Base-by-base conservation (phyloP, 139 green algal genomes). In the Tetratostichococcus sp. region DNA sequence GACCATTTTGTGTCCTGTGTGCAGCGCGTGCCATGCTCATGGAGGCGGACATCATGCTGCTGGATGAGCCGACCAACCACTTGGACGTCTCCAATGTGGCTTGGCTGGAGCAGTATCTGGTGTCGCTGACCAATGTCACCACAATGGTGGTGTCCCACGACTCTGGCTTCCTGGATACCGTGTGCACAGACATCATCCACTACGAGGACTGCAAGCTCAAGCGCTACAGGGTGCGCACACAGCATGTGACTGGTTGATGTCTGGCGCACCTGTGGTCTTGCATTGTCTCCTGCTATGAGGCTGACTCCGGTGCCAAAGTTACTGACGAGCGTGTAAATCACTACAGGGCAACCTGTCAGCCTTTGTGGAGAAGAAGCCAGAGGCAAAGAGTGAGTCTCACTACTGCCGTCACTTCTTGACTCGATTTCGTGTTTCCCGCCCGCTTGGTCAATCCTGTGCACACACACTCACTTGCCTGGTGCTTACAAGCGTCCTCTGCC, bases 31-130 rank as follows among this genome's bases (percentile, higher is more conserved):
- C 90, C 75, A 96, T 97, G 85, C 83, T 96, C 39, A 90, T 92
- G 86, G 91, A 93, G 76, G 88, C 92, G 4, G 88, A 97, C 75
- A 96, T 97, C 80, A 71, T 97, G 77, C 88, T 97, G 71, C 84
- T 97, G 76, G 92, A 97, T 69, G 92, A 97, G 88, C 92, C 92
- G 74, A 95, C 90, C 70, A 97, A 95, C 86, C 92, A 95, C 72
- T 74, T 96, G 71, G 92, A 97, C 77, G 85, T 93, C 30, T 83
- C 67, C 78, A 96, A 96, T 77, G 91, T 96, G 39, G 76, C 82
- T 21, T 97, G 92, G 92, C 84, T 97, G 77, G 80, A 90, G 79
- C 68, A 90, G 75, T 93, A 94, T 81, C 86, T 95, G 43, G 87
- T 43, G 57, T 71, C 67, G 74, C 84, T 93, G 42, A 88, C 78